Conservation (phyloP, 495 filamentous ascomycete species). For the Lasiosphaeria miniovina region DNA sequence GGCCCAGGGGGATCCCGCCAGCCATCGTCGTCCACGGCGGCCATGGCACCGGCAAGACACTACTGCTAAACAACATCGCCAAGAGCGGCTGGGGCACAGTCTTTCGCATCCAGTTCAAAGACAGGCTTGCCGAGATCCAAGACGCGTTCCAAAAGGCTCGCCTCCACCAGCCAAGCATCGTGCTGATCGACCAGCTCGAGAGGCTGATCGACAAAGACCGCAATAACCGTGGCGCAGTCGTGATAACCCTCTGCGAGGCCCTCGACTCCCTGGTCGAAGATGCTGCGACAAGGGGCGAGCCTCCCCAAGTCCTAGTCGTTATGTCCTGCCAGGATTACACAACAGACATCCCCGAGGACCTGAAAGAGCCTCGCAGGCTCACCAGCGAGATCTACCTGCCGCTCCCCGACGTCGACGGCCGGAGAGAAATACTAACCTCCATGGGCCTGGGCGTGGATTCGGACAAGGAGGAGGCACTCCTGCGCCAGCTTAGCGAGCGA, state of each 20-base stretch:
- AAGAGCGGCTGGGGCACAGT: constrained; percentile 67
- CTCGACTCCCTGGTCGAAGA: constrained; percentile 48
- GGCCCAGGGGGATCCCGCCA: constrained; percentile 37
- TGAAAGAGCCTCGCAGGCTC: constrained; percentile 66
- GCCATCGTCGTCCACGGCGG: constrained; percentile 77
- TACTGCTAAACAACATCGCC: constrained; percentile 64
- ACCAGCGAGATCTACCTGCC: constrained; percentile 74
- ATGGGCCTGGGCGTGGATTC: constrained; percentile 38
- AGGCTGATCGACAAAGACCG: constrained; percentile 65
- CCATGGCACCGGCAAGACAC: constrained; percentile 78
- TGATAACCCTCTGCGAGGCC: constrained; percentile 49
- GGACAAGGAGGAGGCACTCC: constrained; percentile 34
- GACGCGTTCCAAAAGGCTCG: constrained; percentile 70
- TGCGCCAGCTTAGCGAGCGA: constrained; percentile 46
- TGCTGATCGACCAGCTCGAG: constrained; percentile 82
- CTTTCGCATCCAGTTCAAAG: constrained; percentile 54
- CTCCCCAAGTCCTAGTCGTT: constrained; percentile 58
- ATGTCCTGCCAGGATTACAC: constrained; percentile 71
- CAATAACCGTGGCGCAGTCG: constrained; percentile 43
- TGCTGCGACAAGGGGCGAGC: constrained; percentile 29
- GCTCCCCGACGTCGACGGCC: constrained; percentile 68
- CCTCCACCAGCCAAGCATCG: constrained; percentile 69
- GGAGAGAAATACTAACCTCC: constrained; percentile 69
- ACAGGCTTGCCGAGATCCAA: constrained; percentile 58
- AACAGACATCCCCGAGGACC: constrained; percentile 68